These are phyloP conservation scores for Dipteronia dyeriana DNA, from an alignment of 345 rosid species.

Conservation along the genomic window DNA sequence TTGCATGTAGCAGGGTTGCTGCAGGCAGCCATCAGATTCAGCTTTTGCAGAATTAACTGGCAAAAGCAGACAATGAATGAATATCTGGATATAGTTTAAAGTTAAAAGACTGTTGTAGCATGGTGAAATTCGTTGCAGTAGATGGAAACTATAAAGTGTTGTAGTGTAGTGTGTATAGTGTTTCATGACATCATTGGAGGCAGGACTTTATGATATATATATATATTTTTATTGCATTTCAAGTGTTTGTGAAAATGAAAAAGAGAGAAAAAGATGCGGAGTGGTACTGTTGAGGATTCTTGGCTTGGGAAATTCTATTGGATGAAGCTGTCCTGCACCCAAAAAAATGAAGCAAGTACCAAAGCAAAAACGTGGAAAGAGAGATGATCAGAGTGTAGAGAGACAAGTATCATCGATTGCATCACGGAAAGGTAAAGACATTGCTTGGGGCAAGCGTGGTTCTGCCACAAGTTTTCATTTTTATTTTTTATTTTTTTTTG, in stretches of 20 bases:
- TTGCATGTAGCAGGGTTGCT: too few species aligned
- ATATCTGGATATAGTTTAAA: not conserved
- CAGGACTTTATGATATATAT: conserved; percentile 5
- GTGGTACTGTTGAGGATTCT: conserved; percentile 1
- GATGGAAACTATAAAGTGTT: not conserved
- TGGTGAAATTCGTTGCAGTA: conserved; percentile 7
- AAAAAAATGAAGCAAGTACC: conserved; percentile 22
- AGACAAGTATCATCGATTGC: conserved; percentile 36
- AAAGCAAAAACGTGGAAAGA: conserved; percentile 21
- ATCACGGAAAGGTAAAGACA: conserved; percentile 52
- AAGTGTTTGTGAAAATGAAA: not conserved
- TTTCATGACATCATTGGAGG: conserved; percentile 6
- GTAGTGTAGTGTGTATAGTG: not conserved
- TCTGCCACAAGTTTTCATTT: conserved; percentile 43
- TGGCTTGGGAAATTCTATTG: conserved; percentile 11
- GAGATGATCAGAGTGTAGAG: not conserved
- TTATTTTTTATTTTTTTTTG: too few species aligned
- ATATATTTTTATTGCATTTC: too few species aligned
- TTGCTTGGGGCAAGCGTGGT: conserved; percentile 73
- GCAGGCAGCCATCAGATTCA: not conserved
- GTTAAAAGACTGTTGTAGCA: conserved; percentile 9
- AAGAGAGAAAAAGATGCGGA: too few species aligned
- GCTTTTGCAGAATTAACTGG: not conserved
- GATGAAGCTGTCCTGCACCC: conserved; percentile 19
- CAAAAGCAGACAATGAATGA: not conserved